Evolutionary conservation across 192 early-diverging fungal species (phyloP), one percentile per base, ranked within the genome.

Genomic region (Entophlyctis luteolus): DNA sequence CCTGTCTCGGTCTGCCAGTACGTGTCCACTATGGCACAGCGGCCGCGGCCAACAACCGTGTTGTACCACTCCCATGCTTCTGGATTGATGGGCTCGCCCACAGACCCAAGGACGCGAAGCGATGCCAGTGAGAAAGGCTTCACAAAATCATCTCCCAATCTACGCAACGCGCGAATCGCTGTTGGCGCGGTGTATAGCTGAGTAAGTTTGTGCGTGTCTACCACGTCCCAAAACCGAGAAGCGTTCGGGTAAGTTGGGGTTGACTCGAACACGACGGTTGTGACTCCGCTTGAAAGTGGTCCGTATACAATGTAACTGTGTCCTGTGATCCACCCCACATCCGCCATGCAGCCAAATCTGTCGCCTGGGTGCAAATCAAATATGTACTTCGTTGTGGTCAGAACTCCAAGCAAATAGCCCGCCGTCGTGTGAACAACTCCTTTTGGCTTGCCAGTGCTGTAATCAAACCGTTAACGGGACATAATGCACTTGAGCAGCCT

Each of bases 101-200:
- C 95, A 18, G 91, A 90, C 45, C 94, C 95, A 31, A 98, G 87
- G 33, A 96, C 88, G 63, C 93, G 87, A 55, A 98, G 86, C 18
- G 87, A 84, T 31, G 85, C 86, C 53, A 98, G 80, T 48, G 92
- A 88, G 79, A 90, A 89, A 33, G 81, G 80, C 52, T 84, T 81
- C 29, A 98, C 85, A 77, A 80, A 83, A 4, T 87, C 74, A 56
- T 93, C 86, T 70, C 94, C 94, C 23, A 91, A 75, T 37, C 93
- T 86, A 48, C 93, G 88, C 60, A 98, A 83, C n/a, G 94, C 91
- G 48, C 95, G 90, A 71, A 98, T 96, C 54, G 95, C 95, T 31
- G 95, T 98, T 36, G 95, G 95, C 2, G 95, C 95, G 33, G 95
- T 98, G 82, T 98, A 98, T 78, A 98, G 94, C 73, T 95, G 93